Base-by-base conservation (phyloP, 1,284 basidiomycete genomes). In the Sanguinoderma infundibulare region DNA sequence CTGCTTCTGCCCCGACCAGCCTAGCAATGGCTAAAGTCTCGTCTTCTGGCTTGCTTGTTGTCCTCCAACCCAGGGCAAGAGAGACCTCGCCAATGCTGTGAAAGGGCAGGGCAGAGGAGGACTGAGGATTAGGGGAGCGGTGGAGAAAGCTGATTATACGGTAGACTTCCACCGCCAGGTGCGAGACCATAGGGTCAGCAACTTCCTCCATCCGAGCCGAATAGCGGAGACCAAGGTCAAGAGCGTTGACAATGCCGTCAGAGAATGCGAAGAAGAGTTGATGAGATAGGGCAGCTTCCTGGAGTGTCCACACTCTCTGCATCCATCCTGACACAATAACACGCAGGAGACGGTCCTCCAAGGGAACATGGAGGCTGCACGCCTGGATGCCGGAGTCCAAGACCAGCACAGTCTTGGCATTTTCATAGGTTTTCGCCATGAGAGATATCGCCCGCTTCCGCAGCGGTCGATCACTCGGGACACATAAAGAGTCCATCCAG, bases 281-380 rank as follows among this genome's bases (percentile, higher is more conserved):
- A 5, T 26, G 42, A 10, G 58, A 57, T 17, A 62, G 58, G 28
- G 53, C 10, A 14, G 35, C 61, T 40, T 63, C 61, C 26, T 63
- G 61, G 15, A 63, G 40, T 4, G 61, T 63, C 61, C 61, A 63
- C 9, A 62, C n/a, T 10, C 61, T 57, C 46, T 60, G 61, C 53
- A 56, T 52, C 61, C 61, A 63, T 32, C 30, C 53, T 9, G 61
- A 63, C 10, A 58, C 44, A 5, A 34, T 10, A n/a, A 63, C 47
- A 14, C 61, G 42, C 14, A 63, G 36, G 20, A 63, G 28, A 12
- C 49, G 40, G 40, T 59, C 46, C 39, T 55, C 57, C n/a, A 46
- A 24, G 14, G 57, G 57, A 8, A 35, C 28, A 2, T 2, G 3
- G 8, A 28, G n/a, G 6, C 42, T 50, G 46, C 53, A 55, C 7